Conservation (phyloP, 306 rosid genomes). For the Styphnolobium japonicum region DNA sequence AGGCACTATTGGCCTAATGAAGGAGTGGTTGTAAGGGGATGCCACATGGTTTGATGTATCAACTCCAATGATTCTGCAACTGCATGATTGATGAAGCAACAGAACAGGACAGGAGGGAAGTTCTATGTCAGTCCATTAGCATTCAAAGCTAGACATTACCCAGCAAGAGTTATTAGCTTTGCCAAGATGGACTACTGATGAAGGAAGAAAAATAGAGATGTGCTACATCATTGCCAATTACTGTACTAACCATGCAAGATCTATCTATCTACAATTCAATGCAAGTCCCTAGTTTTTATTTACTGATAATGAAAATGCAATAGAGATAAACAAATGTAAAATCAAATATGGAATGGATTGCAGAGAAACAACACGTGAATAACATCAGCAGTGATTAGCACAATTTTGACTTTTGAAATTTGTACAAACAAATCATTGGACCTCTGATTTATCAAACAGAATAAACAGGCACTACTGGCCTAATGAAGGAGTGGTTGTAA, state of each 20-base stretch:
- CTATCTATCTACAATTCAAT: neutral
- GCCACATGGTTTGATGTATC: conserved; percentile 27
- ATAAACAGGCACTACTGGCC: neutral
- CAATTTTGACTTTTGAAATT: neutral
- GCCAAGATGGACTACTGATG: conserved; percentile 69
- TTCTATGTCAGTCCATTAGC: conserved; percentile 49
- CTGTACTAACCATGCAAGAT: neutral
- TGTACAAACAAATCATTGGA: neutral
- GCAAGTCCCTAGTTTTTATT: neutral
- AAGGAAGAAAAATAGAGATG: neutral
- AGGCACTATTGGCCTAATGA: neutral
- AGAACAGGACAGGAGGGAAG: conserved; percentile 39
- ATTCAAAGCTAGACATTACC: conserved; percentile 58
- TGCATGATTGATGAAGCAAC: conserved; percentile 31
- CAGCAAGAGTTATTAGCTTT: conserved; percentile 45
- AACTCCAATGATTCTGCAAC: conserved; percentile 46
- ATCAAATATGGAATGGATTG: neutral
- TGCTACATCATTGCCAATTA: neutral
- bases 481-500: neutral
- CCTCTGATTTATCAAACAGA: neutral
- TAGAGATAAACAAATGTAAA: neutral
- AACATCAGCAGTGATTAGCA: too few relatives aligned
- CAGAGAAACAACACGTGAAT: neutral
- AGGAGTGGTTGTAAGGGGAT: neutral
- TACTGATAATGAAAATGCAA: neutral